Percentiles rank a stretch among this genome's conserved stretches.
phyloP scores from a whole-genome alignment of 140 eudicot genomes.

The Senecio squalidus region DNA sequence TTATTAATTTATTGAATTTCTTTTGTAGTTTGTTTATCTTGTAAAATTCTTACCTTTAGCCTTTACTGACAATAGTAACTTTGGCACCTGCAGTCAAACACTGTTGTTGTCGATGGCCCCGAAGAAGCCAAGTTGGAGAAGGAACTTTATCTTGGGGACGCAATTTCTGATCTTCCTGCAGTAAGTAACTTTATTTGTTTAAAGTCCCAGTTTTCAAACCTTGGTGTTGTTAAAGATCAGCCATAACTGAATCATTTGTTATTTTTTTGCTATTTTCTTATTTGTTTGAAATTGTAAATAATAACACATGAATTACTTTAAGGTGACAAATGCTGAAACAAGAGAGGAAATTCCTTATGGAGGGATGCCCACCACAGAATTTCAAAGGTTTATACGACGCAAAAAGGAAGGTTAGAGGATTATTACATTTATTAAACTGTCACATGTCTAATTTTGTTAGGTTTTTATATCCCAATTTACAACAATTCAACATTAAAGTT shows the following conservation, averaged over 20 bases:
- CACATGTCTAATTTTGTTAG: background rate
- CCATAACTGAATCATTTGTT: no score
- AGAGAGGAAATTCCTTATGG: slow-evolving; percentile 43
- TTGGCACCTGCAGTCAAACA: slow-evolving; percentile 46
- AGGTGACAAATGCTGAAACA: slow-evolving; percentile 48
- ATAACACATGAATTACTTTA: background rate
- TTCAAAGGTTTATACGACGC: slow-evolving; percentile 41
- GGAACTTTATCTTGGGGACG: slow-evolving; percentile 39
- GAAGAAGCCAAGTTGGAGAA: slow-evolving; percentile 23
- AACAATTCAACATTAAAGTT: no score
- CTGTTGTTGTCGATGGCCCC: slow-evolving; percentile 42
- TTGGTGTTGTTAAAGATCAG: no score
- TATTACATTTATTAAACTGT: background rate
- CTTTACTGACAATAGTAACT: no score
- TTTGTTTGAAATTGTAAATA: background rate
- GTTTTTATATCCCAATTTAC: background rate
- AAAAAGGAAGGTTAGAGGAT: slow-evolving; percentile 31
- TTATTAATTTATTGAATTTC: background rate
- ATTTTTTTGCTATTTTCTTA: background rate
- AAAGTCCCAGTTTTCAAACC: background rate
- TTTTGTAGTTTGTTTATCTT: no score
- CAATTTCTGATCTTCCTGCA: slow-evolving; percentile 57
- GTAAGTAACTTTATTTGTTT: slow-evolving; percentile 18
- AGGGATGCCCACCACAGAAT: slow-evolving; percentile 31
- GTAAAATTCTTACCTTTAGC: no score